Evolutionary conservation across 306 rosid species (phyloP).

Genomic region (Cicer chorassanicum): DNA sequence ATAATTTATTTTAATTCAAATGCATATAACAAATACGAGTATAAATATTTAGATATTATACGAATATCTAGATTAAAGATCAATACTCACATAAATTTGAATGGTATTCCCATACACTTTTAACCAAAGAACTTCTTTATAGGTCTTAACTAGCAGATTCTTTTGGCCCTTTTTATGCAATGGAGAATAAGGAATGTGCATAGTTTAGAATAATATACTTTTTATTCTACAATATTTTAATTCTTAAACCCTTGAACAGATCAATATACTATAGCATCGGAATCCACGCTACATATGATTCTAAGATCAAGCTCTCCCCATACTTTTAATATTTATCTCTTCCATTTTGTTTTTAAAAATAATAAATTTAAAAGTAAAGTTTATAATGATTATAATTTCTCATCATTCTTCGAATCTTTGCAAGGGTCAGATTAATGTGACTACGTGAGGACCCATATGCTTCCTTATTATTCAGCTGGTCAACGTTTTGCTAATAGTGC

Average conservation of each 20-base stretch:
- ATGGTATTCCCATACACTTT: slow-evolving; percentile 42
- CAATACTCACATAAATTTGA: neutral
- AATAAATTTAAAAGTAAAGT: slow-evolving; percentile 48
- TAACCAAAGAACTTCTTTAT: slow-evolving; percentile 44
- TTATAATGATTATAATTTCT: slow-evolving; percentile 50
- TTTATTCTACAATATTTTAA: neutral
- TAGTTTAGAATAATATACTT: slow-evolving; percentile 39
- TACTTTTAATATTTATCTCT: slow-evolving; percentile 23
- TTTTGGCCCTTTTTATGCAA: slow-evolving; percentile 55
- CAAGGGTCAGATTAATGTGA: slow-evolving; percentile 58
- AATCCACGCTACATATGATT: slow-evolving; percentile 50
- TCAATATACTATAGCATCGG: slow-evolving; percentile 47
- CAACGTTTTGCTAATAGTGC: slow-evolving; percentile 47
- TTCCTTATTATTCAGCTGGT: slow-evolving; percentile 46
- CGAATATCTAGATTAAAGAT: too few relatives aligned
- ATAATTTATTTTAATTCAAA: too few relatives aligned
- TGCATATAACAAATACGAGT: too few relatives aligned
- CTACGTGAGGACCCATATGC: slow-evolving; percentile 60
- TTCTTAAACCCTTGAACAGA: slow-evolving; percentile 46
- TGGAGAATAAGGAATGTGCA: slow-evolving; percentile 40
- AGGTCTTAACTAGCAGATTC: slow-evolving; percentile 41
- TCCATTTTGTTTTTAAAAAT: slow-evolving; percentile 36
- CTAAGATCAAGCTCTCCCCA: slow-evolving; percentile 42
- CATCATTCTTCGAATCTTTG: slow-evolving; percentile 49
- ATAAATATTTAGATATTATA: too few relatives aligned